A percentile compares a stretch with the other conserved stretches of the same genome.
These are phyloP conservation scores for Neurospora sublineolata DNA, from an alignment of 495 filamentous ascomycete species.

Conservation along the genomic window DNA sequence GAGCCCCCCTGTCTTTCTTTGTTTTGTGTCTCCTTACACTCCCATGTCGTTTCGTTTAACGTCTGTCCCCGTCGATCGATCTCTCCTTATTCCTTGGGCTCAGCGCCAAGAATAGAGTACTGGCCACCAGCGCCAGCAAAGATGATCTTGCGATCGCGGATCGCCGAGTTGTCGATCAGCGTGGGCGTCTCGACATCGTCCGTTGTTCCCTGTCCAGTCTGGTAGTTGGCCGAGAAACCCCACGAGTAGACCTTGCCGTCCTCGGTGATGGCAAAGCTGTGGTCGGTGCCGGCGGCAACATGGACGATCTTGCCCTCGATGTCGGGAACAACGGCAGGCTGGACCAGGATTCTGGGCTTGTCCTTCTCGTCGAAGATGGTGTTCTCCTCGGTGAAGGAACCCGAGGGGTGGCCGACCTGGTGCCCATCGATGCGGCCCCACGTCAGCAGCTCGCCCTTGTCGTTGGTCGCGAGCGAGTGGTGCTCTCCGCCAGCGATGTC, in stretches of 20 bases:
- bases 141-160: conserved; percentile 44
- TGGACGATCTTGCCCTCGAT: conserved; percentile 12
- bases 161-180: conserved; percentile 50
- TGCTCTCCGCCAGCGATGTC: conserved; percentile 56
- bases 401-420: conserved; percentile 47
- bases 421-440: conserved; percentile 60
- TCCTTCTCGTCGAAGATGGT: conserved; percentile 44
- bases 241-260: conserved; percentile 55
- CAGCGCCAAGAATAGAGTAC: conserved; percentile 47
- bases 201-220: conserved; percentile 51
- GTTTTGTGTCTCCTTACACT: background rate
- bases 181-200: conserved; percentile 49
- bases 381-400: conserved; percentile 40
- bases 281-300: conserved; percentile 46
- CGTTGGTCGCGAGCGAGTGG: conserved; percentile 53
- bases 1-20: background rate
- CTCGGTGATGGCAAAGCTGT: conserved; percentile 46
- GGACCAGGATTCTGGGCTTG: conserved; percentile 44
- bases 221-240: conserved; percentile 58
- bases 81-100: conserved; percentile 1
- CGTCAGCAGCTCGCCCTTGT: conserved; percentile 48
- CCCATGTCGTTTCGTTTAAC: background rate
- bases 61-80: background rate
- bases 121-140: conserved; percentile 54
- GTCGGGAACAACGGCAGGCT: conserved; percentile 32